phyloP scores from a whole-genome alignment of 441 rosid species.

The Adansonia rubrostipa region DNA sequence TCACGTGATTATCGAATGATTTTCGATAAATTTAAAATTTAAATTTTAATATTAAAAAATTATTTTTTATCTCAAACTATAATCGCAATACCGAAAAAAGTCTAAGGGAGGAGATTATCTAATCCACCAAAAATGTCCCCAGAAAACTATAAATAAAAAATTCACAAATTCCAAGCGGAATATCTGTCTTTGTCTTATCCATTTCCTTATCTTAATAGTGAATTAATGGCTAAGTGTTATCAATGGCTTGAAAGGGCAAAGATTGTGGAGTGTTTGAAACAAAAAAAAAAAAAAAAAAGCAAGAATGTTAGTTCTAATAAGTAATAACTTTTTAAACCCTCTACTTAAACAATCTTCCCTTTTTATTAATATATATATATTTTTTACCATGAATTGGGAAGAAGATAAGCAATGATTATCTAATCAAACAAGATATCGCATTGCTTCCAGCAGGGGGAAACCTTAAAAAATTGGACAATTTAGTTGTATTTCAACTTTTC shows the following conservation, averaged over 20 bases:
- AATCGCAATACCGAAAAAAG: no score
- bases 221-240: not conserved
- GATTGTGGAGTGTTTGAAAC: not conserved
- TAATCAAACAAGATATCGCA: not conserved
- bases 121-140: not conserved
- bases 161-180: not conserved
- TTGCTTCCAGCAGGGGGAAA: constrained; percentile 1
- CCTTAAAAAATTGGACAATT: not conserved
- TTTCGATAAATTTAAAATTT: no score
- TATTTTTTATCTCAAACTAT: no score
- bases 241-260: constrained; percentile 15
- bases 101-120: not conserved
- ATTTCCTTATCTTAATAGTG: not conserved
- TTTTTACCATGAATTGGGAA: not conserved
- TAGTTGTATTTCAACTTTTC: not conserved
- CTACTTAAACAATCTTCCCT: not conserved
- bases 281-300: not conserved
- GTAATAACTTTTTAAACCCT: not conserved
- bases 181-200: not conserved
- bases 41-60: no score
- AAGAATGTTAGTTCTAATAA: not conserved
- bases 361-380: no score
- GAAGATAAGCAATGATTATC: not conserved
- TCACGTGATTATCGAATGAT: no score
- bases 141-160: not conserved